A percentile compares a stretch with the other conserved stretches of the same genome.
Conservation (phyloP, 140 eudicot species). For the Senecio squalidus region DNA sequence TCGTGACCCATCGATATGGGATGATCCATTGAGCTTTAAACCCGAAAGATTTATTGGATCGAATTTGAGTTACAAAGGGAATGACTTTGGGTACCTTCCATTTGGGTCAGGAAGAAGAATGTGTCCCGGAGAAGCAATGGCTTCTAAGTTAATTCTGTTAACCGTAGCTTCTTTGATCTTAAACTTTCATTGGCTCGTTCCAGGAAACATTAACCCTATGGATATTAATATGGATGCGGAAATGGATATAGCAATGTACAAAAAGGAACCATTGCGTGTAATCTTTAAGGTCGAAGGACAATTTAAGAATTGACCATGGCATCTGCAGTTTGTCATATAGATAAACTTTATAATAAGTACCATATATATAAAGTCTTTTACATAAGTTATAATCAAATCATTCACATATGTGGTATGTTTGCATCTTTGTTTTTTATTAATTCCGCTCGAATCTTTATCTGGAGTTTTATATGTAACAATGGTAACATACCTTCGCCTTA, state of each 20-base stretch:
- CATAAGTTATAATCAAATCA: too few species aligned
- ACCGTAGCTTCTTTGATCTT: conserved; percentile 19
- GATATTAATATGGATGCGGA: conserved; percentile 20
- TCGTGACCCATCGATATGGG: conserved; percentile 16
- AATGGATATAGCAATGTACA: conserved; percentile 2
- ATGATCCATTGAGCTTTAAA: conserved; percentile 32
- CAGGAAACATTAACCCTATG: neutral
- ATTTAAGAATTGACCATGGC: neutral
- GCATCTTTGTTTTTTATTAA: too few species aligned
- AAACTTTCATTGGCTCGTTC: conserved; percentile 6
- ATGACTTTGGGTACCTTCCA: conserved; percentile 29
- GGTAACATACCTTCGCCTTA: too few species aligned
- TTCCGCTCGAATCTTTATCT: too few species aligned
- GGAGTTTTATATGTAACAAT: too few species aligned
- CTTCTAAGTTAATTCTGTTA: conserved; percentile 19
- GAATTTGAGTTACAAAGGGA: conserved; percentile 21
- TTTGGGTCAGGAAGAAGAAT: conserved; percentile 38
- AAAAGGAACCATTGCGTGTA: conserved; percentile 11
- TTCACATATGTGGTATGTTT: too few species aligned
- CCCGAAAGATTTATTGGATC: conserved; percentile 36
- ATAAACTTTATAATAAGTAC: too few species aligned
- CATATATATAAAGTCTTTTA: too few species aligned
- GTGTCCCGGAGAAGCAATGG: conserved; percentile 38
- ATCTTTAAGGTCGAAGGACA: neutral
- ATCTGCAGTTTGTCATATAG: too few species aligned